phyloP scores from a whole-genome alignment of 306 rosid genomes.

The Comarum palustre region DNA sequence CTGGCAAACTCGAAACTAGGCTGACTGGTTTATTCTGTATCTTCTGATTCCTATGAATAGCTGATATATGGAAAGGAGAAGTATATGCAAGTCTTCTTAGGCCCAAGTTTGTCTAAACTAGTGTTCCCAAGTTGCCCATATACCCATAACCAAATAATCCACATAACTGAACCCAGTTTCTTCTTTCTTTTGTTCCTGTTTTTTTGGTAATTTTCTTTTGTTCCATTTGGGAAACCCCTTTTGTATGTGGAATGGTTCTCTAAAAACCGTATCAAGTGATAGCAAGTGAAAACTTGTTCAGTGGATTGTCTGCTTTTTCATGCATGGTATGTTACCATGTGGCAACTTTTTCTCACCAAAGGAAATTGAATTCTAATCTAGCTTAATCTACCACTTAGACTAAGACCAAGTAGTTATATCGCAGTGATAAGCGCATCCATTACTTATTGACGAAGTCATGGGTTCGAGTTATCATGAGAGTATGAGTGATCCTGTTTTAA shows the following conservation, averaged over 20 bases:
- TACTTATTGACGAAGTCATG: too few relatives aligned
- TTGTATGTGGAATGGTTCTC: neutral
- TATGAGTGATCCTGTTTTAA: too few relatives aligned
- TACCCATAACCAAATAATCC: too few relatives aligned
- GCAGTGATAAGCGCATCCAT: too few relatives aligned
- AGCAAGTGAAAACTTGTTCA: neutral
- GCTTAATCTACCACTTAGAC: too few relatives aligned
- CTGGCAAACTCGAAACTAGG: neutral
- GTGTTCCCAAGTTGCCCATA: neutral
- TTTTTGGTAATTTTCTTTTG: too few relatives aligned
- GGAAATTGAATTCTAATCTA: neutral
- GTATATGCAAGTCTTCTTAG: neutral
- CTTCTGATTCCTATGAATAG: neutral
- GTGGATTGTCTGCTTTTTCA: neutral
- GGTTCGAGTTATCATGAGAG: too few relatives aligned
- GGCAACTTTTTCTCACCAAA: neutral
- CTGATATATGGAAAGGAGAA: neutral
- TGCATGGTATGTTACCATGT: neutral
- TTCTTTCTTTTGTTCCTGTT: too few relatives aligned
- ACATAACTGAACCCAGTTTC: neutral
- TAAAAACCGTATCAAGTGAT: neutral
- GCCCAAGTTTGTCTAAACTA: neutral
- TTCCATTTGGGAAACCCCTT: neutral
- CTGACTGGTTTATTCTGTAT: neutral
- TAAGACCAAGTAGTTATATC: too few relatives aligned